Evolutionary conservation across 805 yeast genomes (phyloP), one percentile per base, ranked within the genome.

Genomic region (Metschnikowia corniflorae): DNA sequence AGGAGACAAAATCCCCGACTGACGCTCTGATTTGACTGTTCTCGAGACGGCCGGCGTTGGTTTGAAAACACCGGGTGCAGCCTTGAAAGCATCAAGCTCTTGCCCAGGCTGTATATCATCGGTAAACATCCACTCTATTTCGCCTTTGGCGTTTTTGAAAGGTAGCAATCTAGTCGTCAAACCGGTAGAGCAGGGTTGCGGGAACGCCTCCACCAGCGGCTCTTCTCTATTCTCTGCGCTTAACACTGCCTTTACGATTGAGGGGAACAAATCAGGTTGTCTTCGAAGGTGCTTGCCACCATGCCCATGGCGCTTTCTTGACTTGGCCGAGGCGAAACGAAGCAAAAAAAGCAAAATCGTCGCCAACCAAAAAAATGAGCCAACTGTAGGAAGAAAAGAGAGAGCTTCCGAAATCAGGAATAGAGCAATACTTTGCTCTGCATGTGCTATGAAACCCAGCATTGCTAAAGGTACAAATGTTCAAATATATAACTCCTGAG

Each of bases 121-220:
- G 16, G 73, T 68, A 37, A 78, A 67, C 12, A 68, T 68, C 77
- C 82, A 78, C 38, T 75, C 79, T 12, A 78, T 66, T 43, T 75
- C 77, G 3, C 83, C 85, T 22, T 68, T 64, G 12, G 54, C 57
- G 47, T 75, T 76, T 32, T 70, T 72, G 43, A 69, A 63, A 4
- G 81, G 77, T n/a, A 74, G 55, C 29, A 75, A 60, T 35, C 73
- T 63, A 2, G 79, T 63, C 24, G 75, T 64, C 33, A 63, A 49
- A 13, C 69, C 66, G 8, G 80, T 75, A 18, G 82, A 72, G 51
- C 83, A 78, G 26, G 65, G 61, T 26, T 54, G 51, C 4, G 58
- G 51, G 9, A 33, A 35, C 5, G 37, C 35, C 30, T 34, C 31
- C 20, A 26, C 32, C 7, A 30, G 27, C 3, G 35, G 37, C 3